Conservation (phyloP, 2,329 filamentous ascomycete species). For the Colletotrichum sp. region DNA sequence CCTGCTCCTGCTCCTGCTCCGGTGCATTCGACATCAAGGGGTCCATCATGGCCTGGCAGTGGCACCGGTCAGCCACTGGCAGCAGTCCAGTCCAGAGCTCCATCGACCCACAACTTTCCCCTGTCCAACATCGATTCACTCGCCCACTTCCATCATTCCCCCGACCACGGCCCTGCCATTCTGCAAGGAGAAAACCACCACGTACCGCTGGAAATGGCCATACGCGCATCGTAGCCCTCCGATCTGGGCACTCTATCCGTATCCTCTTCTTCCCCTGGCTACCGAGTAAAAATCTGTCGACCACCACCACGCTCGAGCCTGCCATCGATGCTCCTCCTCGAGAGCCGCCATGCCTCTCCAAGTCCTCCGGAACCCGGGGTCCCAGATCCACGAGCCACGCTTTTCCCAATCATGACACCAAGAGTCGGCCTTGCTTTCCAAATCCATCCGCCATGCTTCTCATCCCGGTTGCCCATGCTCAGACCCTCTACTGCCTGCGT, state of each 20-base stretch:
- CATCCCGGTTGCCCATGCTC: background rate
- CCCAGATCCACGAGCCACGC: background rate
- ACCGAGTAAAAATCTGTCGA: background rate
- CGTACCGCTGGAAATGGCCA: background rate
- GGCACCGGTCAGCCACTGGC: background rate
- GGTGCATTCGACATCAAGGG: background rate
- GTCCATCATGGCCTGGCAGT: background rate
- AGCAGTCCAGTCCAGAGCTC: background rate
- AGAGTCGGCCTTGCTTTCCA: background rate
- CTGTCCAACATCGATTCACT: background rate
- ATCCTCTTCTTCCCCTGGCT: background rate
- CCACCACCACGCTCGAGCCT: background rate
- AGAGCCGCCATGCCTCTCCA: background rate
- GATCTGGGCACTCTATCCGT: background rate
- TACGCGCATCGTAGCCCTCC: background rate
- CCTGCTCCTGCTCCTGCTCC: background rate
- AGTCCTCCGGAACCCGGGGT: background rate
- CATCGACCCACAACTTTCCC: conserved; percentile 2
- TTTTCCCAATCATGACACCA: conserved; percentile 1
- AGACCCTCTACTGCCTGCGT: background rate
- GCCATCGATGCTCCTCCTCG: background rate
- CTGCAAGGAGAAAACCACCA: background rate
- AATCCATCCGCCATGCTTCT: background rate
- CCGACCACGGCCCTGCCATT: background rate
- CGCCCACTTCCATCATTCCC: background rate